Evolutionary conservation across 768 basidiomycete genomes (phyloP).

Genomic region (Nevesoporus exiguus): DNA sequence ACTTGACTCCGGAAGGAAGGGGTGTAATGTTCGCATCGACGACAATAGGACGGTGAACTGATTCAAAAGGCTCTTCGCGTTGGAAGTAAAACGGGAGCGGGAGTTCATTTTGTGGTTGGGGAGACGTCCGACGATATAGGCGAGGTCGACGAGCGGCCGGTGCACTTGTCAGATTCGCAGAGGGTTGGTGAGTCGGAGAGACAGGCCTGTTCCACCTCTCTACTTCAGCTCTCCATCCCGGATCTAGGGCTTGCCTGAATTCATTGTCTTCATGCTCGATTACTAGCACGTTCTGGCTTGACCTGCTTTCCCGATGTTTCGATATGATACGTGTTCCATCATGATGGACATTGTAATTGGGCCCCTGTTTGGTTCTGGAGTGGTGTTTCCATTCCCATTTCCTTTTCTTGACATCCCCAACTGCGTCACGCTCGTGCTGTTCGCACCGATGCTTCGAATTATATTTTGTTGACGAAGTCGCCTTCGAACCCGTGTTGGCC

Average conservation of each 20-base stretch:
- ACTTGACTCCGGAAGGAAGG: conserved; percentile 50
- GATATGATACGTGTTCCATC: conserved; percentile 37
- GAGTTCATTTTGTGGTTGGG: conserved; percentile 7
- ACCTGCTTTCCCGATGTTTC: conserved; percentile 15
- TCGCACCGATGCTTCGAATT: conserved; percentile 6
- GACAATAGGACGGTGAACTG: conserved; percentile 24
- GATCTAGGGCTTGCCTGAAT: conserved; percentile 41
- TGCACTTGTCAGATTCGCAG: conserved; percentile 1
- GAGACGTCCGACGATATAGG: conserved; percentile 13
- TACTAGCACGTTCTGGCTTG: conserved; percentile 31
- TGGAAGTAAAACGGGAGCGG: conserved; percentile 17
- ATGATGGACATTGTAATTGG: conserved; percentile 39
- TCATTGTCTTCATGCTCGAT: conserved; percentile 44
- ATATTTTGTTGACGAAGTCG: conserved; percentile 6
- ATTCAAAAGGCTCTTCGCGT: conserved; percentile 3
- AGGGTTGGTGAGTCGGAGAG: conserved; percentile 12
- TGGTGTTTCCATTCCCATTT: conserved; percentile 29
- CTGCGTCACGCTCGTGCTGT: conserved; percentile 5
- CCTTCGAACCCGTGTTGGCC: conserved; percentile 8
- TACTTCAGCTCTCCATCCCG: conserved; percentile 33
- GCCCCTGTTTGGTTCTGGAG: conserved; percentile 26
- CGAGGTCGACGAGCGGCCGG: conserved; percentile 10
- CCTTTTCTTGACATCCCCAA: conserved; percentile 5
- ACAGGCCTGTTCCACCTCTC: conserved; percentile 30
- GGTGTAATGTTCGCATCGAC: conserved; percentile 52